Base-by-base conservation (phyloP, 2,329 filamentous ascomycete genomes). In the Epichloe glyceriae region DNA sequence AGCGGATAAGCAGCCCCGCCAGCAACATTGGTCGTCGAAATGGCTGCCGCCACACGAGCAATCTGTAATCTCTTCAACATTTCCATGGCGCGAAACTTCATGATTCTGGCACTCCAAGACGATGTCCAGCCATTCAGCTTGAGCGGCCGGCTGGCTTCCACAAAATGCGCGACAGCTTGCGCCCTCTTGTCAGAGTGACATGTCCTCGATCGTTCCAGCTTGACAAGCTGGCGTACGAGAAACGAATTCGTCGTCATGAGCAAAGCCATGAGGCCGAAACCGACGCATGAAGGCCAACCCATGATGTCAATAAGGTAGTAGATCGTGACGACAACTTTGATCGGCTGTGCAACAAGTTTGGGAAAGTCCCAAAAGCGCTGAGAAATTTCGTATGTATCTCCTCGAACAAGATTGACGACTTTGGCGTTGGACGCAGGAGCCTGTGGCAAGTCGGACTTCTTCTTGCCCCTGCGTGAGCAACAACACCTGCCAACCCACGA, bases 321-420 rank as follows among this genome's bases (percentile, higher is more conserved):
- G 14, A 69, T 61, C 0, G 88, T 86, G 4, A 95, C 71, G 2
- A 88, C 61, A n/a, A 91, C 75, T 53, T 85, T 85, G 15, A 93
- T 66, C 0, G 89, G 89, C 54, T 85, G 86, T 3, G 83, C 83
- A 40, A 94, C 70, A 2, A 95, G 70, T n/a, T 73, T 73, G 2
- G 85, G 77, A 49, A 93, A 86, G 53, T 95, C 89, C 89, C 89
- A 95, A 59, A 95, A 93, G 42, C 86, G 72, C 60, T 91, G 87
- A 3, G 87, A 79, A 39, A 91, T 80, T 62, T 90, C 85, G 61
- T 91, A 93, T 0, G 85, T 86, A 62, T 93, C 87, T 52, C 78
- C 82, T 46, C 88, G 82, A 73, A 95, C 86, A 2, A 95, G 68
- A 59, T 95, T 95, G 54, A 95, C 76, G 48, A 95, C 93, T 62